phyloP scores from a whole-genome alignment of 2,329 filamentous ascomycete species.

The Paecilomyces variotii region DNA sequence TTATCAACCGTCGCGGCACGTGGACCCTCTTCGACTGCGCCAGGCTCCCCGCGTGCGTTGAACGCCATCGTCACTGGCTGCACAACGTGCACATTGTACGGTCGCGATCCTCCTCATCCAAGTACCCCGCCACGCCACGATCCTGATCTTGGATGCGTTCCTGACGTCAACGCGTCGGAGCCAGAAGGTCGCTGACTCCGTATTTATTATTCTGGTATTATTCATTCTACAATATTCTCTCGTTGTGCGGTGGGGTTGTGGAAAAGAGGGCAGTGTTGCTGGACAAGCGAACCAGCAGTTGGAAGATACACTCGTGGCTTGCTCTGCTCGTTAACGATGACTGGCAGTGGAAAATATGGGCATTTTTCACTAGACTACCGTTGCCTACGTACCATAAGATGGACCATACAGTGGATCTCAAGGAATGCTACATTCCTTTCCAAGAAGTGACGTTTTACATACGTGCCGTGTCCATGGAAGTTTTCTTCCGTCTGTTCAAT shows the following conservation, averaged over 20 bases:
- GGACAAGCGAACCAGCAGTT: background rate
- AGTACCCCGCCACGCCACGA: background rate
- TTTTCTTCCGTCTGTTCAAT: background rate
- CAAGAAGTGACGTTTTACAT: background rate
- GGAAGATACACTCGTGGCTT: background rate
- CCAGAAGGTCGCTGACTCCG: background rate
- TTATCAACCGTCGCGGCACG: slow-evolving; percentile 4
- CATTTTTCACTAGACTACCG: background rate
- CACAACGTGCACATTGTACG: background rate
- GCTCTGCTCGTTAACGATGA: background rate
- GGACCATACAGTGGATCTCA: background rate
- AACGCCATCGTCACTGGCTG: background rate
- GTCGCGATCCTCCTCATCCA: background rate
- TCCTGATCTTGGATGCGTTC: background rate
- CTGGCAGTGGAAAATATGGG: background rate
- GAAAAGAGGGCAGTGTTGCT: no score
- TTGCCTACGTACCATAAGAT: background rate
- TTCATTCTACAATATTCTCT: background rate
- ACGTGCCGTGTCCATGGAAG: background rate
- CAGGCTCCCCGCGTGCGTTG: background rate
- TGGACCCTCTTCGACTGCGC: background rate
- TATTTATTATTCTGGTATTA: background rate
- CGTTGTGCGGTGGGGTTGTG: background rate
- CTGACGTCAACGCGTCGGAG: background rate
- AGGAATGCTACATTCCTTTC: background rate